Base-by-base conservation (phyloP, 129 eudicot genomes). In the Calendula officinalis region DNA sequence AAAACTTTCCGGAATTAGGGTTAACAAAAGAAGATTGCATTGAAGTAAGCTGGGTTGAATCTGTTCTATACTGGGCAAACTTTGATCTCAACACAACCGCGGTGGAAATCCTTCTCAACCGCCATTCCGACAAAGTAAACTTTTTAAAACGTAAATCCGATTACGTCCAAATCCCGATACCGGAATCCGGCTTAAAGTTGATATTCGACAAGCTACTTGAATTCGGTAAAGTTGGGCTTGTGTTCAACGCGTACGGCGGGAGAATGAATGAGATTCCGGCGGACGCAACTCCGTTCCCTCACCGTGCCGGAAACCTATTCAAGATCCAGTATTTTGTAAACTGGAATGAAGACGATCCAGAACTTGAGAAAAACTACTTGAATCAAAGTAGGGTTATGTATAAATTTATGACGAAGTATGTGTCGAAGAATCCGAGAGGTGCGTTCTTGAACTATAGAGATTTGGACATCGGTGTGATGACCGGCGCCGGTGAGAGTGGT, bases 231-330 rank as follows among this genome's bases (percentile, higher is more conserved):
- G 30, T 72, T 4, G 71, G 77, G 4, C 36, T 65, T 4, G 71
- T 75, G 11, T 76, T 75, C 38, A 75, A 76, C 36, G 56, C 80
- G 0, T 77, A 78, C 34, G 95, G 90, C 3, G 95, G 95, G 65
- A 58, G 63, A 12, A 80, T 87, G 90, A 59, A 16, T n/a, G 83
- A 76, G 4, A 11, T 87, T 42, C 48, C 83, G 0, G 67, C 81
- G 5, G 46, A 77, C 4, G 71, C 77, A 38, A 76, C 77, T 9
- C 81, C 90, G 27, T 83, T 80, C 36, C 87, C 90, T 1, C 95
- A 83, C 61, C 71, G 95, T 4, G 75, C 78, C 3, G 90, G 90
- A 54, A 87, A 83, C 77, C 8, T 83, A 4, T 87, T 35, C 43
- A 71, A 75, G 12, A 78, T 87, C 6, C 78, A 69, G 57, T 80